A percentile compares a stretch with the other conserved stretches of the same genome.
Evolutionary conservation across 441 rosid species (phyloP).

Genomic region (Pelargonium australe): DNA sequence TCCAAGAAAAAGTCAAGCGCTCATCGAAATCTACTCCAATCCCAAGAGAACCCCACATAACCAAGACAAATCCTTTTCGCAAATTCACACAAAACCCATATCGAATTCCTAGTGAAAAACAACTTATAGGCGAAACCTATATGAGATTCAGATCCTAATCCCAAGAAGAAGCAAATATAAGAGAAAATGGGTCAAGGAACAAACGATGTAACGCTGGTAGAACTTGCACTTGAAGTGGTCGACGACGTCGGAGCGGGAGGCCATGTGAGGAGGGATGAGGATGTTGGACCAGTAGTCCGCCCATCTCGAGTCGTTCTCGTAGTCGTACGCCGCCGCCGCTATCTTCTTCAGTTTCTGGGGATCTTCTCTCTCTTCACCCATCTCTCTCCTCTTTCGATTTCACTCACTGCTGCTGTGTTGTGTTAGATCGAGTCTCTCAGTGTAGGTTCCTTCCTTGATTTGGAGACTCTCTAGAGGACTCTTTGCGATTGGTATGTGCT

Average conservation of each 20-base stretch:
- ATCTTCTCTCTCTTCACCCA: slow-evolving; percentile 77
- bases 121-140: neutral
- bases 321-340: slow-evolving; percentile 84
- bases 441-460: slow-evolving; percentile 1
- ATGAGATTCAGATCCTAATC: slow-evolving; percentile 7
- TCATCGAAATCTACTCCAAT: neutral
- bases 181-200: slow-evolving; percentile 12
- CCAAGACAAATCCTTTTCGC: neutral
- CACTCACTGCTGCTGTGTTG: neutral
- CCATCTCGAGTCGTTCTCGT: slow-evolving; percentile 85
- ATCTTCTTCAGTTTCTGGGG: slow-evolving; percentile 66
- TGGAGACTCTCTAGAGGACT: neutral
- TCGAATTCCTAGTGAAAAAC: neutral
- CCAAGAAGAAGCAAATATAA: neutral
- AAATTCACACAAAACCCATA: neutral
- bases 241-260: slow-evolving; percentile 80
- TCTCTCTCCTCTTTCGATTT: neutral
- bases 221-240: slow-evolving; percentile 91
- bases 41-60: neutral
- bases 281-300: slow-evolving; percentile 91
- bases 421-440: slow-evolving; percentile 5
- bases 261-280: slow-evolving; percentile 85
- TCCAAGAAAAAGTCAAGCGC: too few relatives aligned
- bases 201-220: slow-evolving; percentile 87
- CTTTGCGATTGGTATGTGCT: neutral